Percentiles rank a stretch among this genome's conserved stretches.
Conservation (phyloP, 2,329 filamentous ascomycete species). For the Diaporthe helianthi region DNA sequence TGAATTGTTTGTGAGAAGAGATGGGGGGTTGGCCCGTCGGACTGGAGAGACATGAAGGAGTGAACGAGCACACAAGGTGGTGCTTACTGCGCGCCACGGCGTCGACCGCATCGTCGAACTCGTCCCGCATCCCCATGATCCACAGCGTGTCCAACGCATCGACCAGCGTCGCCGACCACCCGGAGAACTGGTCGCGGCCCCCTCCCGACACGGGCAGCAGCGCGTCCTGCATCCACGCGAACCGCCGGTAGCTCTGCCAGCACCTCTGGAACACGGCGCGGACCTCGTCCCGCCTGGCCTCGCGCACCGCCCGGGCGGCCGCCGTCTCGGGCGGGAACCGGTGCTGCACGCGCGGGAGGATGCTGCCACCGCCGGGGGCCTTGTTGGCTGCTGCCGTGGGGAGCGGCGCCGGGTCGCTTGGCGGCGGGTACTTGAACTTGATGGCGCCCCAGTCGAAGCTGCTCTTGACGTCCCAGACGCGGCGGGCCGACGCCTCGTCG, state of each 20-base stretch:
- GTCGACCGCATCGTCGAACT: constrained; percentile 56
- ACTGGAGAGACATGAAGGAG: too few relatives aligned
- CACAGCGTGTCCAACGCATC: constrained; percentile 58
- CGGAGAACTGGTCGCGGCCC: constrained; percentile 53
- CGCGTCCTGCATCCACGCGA: constrained; percentile 58
- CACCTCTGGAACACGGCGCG: constrained; percentile 45
- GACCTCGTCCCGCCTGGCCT: constrained; percentile 45
- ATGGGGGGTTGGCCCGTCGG: too few relatives aligned
- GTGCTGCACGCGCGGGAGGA: constrained; percentile 47
- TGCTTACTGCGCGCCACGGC: constrained; percentile 40
- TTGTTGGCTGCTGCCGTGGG: constrained; percentile 35
- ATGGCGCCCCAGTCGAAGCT: constrained; percentile 50
- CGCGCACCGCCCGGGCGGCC: constrained; percentile 38
- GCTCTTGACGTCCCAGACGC: constrained; percentile 35
- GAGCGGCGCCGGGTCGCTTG: constrained; percentile 37
- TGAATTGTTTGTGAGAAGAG: neutral
- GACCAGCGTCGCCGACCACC: constrained; percentile 60
- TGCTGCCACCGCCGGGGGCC: neutral
- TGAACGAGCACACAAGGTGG: too few relatives aligned
- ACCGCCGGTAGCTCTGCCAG: constrained; percentile 53
- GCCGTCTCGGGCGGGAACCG: constrained; percentile 40
- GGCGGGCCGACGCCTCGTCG: constrained; percentile 30
- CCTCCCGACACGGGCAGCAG: constrained; percentile 52
- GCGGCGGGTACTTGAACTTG: constrained; percentile 39
- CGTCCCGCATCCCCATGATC: constrained; percentile 57